Evolutionary conservation across 768 basidiomycete genomes (phyloP).

Genomic region (Russula sp.): DNA sequence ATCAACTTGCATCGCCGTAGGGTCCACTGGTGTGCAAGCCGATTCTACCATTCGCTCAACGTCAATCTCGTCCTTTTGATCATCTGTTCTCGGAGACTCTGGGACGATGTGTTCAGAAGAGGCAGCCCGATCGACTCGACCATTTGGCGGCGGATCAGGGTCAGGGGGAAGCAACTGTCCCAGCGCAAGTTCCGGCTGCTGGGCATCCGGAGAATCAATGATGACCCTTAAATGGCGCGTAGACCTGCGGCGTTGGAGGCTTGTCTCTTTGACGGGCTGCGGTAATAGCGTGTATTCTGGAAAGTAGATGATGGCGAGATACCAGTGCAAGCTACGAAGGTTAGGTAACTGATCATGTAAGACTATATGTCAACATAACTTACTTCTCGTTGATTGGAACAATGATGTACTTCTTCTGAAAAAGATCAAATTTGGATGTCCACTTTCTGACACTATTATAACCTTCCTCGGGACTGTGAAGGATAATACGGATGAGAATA

Average conservation of each 20-base stretch:
- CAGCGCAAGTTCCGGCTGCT: neutral
- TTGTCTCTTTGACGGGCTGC: slow-evolving; percentile 27
- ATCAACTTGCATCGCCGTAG: neutral
- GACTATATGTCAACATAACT: slow-evolving; percentile 22
- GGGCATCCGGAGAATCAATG: neutral
- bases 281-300: slow-evolving; percentile 57
- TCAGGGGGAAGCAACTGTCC: neutral
- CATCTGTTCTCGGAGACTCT: slow-evolving; percentile 13
- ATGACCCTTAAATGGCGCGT: slow-evolving; percentile 8
- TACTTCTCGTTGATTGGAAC: slow-evolving; percentile 97
- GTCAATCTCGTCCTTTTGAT: slow-evolving; percentile 12
- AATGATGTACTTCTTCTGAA: slow-evolving; percentile 86
- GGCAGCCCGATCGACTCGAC: neutral
- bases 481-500: neutral
- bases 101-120: slow-evolving; percentile 2
- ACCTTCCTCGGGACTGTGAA: slow-evolving; percentile 45
- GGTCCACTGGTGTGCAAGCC: neutral
- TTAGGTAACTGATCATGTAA: neutral
- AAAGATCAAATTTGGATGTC: slow-evolving; percentile 85
- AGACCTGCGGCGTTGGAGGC: slow-evolving; percentile 8
- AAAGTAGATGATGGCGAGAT: slow-evolving; percentile 86
- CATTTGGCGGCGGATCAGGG: slow-evolving; percentile 7
- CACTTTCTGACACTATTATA: slow-evolving; percentile 88
- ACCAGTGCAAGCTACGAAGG: slow-evolving; percentile 81
- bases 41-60: slow-evolving; percentile 20